These are phyloP conservation scores for Russula compacta DNA, from an alignment of 768 basidiomycete genomes.

Conservation along the genomic window DNA sequence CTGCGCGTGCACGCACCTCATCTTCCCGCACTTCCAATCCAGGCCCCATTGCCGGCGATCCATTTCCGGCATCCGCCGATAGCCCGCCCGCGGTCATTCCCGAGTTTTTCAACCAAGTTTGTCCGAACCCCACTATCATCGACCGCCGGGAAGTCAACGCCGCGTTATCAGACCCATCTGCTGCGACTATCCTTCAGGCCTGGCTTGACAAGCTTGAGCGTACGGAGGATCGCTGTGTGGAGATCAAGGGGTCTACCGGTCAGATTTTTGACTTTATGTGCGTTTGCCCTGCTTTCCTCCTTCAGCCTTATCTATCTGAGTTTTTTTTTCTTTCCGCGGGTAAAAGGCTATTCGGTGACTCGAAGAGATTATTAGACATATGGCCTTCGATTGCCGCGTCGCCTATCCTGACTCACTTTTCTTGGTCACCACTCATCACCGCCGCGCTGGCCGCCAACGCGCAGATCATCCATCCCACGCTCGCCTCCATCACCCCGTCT, in stretches of 20 bases:
- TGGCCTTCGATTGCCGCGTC: conserved; percentile 30
- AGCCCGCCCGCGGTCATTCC: conserved; percentile 30
- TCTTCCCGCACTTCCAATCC: neutral
- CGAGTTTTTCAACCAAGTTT: conserved; percentile 34
- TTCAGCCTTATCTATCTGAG: neutral
- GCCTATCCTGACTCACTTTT: conserved; percentile 30
- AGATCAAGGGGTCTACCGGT: conserved; percentile 28
- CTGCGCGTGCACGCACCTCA: neutral
- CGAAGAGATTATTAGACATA: conserved; percentile 28
- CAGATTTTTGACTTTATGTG: conserved; percentile 33
- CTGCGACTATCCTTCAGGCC: conserved; percentile 27
- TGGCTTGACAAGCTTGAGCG: conserved; percentile 32
- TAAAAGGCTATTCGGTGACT: conserved; percentile 29
- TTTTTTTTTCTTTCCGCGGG: neutral
- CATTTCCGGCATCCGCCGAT: conserved; percentile 27
- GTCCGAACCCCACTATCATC: conserved; percentile 31
- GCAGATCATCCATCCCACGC: conserved; percentile 17
- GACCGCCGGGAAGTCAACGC: conserved; percentile 25
- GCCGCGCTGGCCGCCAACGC: conserved; percentile 28
- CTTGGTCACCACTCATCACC: conserved; percentile 31
- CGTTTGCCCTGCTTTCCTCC: conserved; percentile 3
- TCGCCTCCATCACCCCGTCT: neutral
- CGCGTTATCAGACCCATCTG: conserved; percentile 24
- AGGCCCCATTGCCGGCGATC: conserved; percentile 37
- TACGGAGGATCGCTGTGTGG: conserved; percentile 34